Conservation (phyloP, 176 grass and related monocot species). For the Coix lacrymajobi region DNA sequence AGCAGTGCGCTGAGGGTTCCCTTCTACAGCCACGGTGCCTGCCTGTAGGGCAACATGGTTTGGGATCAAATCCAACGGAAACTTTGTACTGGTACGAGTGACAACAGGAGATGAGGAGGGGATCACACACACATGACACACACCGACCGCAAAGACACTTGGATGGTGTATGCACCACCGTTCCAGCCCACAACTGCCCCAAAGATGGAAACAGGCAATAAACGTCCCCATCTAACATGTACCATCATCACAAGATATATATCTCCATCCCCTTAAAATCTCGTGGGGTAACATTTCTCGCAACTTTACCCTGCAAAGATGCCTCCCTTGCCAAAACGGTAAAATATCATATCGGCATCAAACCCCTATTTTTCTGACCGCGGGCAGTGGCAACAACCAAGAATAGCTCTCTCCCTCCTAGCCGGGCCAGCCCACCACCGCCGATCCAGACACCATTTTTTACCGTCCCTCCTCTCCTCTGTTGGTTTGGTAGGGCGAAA, state of each 20-base stretch:
- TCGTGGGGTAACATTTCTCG: background rate
- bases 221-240: background rate
- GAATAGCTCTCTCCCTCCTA: background rate
- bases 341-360: background rate
- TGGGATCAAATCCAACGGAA: background rate
- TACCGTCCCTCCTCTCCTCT: background rate
- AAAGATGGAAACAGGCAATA: background rate
- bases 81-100: background rate
- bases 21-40: background rate
- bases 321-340: background rate
- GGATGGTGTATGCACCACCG: background rate
- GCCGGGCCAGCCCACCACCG: background rate
- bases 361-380: background rate
- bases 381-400: background rate
- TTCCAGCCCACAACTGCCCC: background rate
- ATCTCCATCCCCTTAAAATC: background rate
- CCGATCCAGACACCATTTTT: background rate
- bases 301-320: constrained; percentile 11
- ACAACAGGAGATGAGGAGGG: background rate
- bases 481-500: background rate
- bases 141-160: too few relatives aligned
- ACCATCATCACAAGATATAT: background rate
- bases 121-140: background rate
- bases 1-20: background rate
- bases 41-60: background rate